These are phyloP conservation scores for Ensete glaucum DNA, from an alignment of 176 grass and related monocot species.

Conservation along the genomic window DNA sequence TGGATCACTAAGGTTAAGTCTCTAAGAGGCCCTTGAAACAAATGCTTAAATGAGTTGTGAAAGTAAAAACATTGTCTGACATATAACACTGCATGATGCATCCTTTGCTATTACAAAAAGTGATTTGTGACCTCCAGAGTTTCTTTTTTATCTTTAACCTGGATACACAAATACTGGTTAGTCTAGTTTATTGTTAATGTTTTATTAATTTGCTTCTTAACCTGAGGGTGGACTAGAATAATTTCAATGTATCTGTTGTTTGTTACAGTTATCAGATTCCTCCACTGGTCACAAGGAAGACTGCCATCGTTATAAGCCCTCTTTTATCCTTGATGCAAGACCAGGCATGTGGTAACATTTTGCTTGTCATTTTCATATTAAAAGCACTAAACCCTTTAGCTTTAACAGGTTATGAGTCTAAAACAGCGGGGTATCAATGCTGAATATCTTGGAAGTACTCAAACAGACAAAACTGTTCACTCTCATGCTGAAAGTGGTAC, in stretches of 20 bases:
- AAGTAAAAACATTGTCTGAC: background rate
- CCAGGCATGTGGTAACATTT: constrained; percentile 33
- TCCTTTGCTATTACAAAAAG: background rate
- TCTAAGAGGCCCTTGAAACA: background rate
- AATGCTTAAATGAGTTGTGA: background rate
- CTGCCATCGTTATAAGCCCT: constrained; percentile 70
- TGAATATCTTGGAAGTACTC: constrained; percentile 76
- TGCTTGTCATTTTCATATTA: background rate
- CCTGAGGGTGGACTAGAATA: background rate
- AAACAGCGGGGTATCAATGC: constrained; percentile 67
- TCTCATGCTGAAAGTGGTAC: constrained; percentile 52
- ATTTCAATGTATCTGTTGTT: background rate
- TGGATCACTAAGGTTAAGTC: background rate
- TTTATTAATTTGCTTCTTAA: background rate
- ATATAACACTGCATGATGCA: too few relatives aligned
- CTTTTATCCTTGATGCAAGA: constrained; percentile 92
- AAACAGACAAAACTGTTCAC: constrained; percentile 42
- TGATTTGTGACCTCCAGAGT: background rate
- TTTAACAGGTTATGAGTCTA: constrained; percentile 83
- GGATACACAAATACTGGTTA: background rate
- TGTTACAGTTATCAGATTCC: constrained; percentile 73
- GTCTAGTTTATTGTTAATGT: background rate
- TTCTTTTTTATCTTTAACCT: background rate
- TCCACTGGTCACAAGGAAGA: constrained; percentile 62
- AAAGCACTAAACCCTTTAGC: constrained; percentile 14